Conservation (phyloP, 495 filamentous ascomycete species). For the Penicillium macrosclerotiorum region DNA sequence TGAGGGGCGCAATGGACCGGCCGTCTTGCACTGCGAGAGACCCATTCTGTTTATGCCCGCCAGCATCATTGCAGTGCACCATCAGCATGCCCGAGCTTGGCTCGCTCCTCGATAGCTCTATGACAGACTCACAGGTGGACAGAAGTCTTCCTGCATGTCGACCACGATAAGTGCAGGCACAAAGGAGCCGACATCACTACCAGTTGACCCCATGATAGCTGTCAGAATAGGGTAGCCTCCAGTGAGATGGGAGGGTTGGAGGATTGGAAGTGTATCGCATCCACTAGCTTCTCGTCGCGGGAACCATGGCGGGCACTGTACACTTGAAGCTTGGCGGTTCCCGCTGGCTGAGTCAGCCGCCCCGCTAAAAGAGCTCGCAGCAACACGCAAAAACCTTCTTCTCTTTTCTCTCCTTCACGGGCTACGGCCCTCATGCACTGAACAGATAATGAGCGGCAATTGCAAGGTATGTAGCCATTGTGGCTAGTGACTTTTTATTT, state of each 20-base stretch:
- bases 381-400: conserved; percentile 17
- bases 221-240: no score
- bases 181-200: conserved; percentile 4
- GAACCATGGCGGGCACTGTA: no score
- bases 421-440: conserved; percentile 37
- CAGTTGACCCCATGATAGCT: conserved; percentile 10
- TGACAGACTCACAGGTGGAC: conserved; percentile 64
- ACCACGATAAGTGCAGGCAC: conserved; percentile 65
- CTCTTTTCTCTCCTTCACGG: conserved; percentile 22
- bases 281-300: background rate
- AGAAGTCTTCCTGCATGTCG: conserved; percentile 96
- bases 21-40: conserved; percentile 74
- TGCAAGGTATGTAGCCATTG: conserved; percentile 35
- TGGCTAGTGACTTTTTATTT: conserved; percentile 1
- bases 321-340: background rate
- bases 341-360: conserved; percentile 26
- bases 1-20: conserved; percentile 61
- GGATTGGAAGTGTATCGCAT: background rate
- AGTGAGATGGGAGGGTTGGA: no score
- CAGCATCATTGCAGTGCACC: background rate
- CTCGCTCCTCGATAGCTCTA: conserved; percentile 4
- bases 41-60: conserved; percentile 57
- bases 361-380: conserved; percentile 19
- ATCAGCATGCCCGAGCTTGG: conserved; percentile 14
- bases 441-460: conserved; percentile 31